phyloP scores from a whole-genome alignment of 2,329 filamentous ascomycete genomes.

The Ceratocystis alfenasii region DNA sequence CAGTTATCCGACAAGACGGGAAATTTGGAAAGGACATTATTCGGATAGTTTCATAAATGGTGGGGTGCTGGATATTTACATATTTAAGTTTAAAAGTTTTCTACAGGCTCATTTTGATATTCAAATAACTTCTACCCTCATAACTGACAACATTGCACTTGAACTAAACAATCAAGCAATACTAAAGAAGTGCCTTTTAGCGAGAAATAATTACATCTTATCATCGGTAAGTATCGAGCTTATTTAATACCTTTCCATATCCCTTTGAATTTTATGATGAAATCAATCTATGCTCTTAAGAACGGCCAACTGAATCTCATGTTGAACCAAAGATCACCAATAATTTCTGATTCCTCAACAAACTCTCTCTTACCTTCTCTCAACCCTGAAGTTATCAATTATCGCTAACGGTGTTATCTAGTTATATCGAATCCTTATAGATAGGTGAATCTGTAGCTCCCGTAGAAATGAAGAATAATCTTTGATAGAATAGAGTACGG shows the following conservation, averaged over 20 bases:
- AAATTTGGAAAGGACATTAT: not conserved
- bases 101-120: not conserved
- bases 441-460: no score
- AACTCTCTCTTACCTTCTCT: not conserved
- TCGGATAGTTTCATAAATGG: slow-evolving; percentile 8
- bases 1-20: not conserved
- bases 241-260: slow-evolving; percentile 11
- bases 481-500: no score
- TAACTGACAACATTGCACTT: no score
- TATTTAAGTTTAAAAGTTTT: slow-evolving; percentile 19
- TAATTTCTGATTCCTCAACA: slow-evolving; percentile 14
- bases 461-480: no score
- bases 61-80: slow-evolving; percentile 11
- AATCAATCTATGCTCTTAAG: slow-evolving; percentile 43
- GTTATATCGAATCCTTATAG: not conserved
- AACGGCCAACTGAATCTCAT: slow-evolving; percentile 51
- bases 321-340: slow-evolving; percentile 20
- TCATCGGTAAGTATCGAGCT: slow-evolving; percentile 11
- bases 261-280: slow-evolving; percentile 39
- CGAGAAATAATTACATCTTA: not conserved
- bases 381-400: not conserved
- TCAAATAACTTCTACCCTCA: no score
- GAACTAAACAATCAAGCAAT: no score
- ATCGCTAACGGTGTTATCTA: not conserved
- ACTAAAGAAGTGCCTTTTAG: no score